Evolutionary conservation across 176 grass and related monocot species (phyloP).

Genomic region (Cenchrus fungigraminus): DNA sequence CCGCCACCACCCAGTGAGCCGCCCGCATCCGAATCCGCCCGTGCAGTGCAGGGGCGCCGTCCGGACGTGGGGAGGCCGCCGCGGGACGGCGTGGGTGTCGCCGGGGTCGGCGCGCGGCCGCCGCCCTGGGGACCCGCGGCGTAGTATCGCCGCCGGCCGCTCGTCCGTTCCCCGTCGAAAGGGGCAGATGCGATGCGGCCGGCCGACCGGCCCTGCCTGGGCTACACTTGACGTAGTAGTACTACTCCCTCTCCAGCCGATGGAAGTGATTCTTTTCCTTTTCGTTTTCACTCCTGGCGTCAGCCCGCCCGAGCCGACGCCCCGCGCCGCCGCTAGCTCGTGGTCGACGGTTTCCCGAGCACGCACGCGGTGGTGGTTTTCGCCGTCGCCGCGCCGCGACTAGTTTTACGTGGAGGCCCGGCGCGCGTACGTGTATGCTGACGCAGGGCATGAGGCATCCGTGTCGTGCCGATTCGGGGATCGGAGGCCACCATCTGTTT

Average conservation of each 20-base stretch:
- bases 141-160: too few relatives aligned
- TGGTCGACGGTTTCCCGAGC: conserved; percentile 13
- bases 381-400: neutral
- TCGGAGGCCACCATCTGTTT: conserved; percentile 30
- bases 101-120: neutral
- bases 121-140: neutral
- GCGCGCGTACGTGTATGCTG: conserved; percentile 15
- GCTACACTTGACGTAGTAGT: too few relatives aligned
- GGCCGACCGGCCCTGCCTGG: too few relatives aligned
- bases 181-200: neutral
- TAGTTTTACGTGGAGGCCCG: neutral
- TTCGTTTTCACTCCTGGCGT: neutral
- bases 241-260: neutral
- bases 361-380: neutral
- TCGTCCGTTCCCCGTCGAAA: conserved; percentile 29
- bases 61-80: neutral
- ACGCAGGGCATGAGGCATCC: neutral
- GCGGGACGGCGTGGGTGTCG: neutral
- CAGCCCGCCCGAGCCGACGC: neutral
- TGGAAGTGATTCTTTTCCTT: neutral
- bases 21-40: too few relatives aligned
- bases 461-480: conserved; percentile 30
- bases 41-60: neutral
- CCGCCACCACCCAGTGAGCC: neutral
- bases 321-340: conserved; percentile 14